A percentile compares a stretch with the other conserved stretches of the same genome.
These are phyloP conservation scores for Lablab purpureus DNA, from an alignment of 306 rosid species.

Conservation along the genomic window DNA sequence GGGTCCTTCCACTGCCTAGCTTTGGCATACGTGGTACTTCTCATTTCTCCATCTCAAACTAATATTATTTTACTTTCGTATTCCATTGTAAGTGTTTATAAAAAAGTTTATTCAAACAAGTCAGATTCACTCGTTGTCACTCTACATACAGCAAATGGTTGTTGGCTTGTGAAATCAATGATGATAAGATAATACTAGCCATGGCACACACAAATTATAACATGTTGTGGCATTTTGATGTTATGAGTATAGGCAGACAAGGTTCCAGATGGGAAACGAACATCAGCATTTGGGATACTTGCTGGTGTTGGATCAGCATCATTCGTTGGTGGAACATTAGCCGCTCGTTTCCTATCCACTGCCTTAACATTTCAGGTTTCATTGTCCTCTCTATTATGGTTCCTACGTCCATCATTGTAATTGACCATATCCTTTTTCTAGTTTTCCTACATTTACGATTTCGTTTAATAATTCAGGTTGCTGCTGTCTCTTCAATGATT, in stretches of 20 bases:
- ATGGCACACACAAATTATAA: neutral
- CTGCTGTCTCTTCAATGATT: slow-evolving; percentile 66
- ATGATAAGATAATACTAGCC: neutral
- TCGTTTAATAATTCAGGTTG: slow-evolving; percentile 55
- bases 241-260: slow-evolving; percentile 67
- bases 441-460: neutral
- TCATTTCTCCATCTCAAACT: slow-evolving; percentile 14
- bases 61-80: neutral
- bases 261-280: slow-evolving; percentile 59
- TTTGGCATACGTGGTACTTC: slow-evolving; percentile 82
- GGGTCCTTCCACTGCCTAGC: slow-evolving; percentile 68
- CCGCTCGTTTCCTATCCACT: slow-evolving; percentile 77
- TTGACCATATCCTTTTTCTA: too few species aligned
- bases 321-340: slow-evolving; percentile 75
- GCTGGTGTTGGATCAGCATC: slow-evolving; percentile 74
- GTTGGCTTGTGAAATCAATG: neutral
- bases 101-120: neutral
- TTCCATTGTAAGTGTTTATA: too few species aligned
- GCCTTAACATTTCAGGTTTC: slow-evolving; percentile 73
- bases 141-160: neutral
- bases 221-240: neutral
- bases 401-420: neutral
- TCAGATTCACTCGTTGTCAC: neutral
- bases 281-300: slow-evolving; percentile 78
- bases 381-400: neutral